A percentile compares a stretch with the other conserved stretches of the same genome.
Conservation (phyloP, 208 protist genomes). For the Leptomonas seymouri region DNA sequence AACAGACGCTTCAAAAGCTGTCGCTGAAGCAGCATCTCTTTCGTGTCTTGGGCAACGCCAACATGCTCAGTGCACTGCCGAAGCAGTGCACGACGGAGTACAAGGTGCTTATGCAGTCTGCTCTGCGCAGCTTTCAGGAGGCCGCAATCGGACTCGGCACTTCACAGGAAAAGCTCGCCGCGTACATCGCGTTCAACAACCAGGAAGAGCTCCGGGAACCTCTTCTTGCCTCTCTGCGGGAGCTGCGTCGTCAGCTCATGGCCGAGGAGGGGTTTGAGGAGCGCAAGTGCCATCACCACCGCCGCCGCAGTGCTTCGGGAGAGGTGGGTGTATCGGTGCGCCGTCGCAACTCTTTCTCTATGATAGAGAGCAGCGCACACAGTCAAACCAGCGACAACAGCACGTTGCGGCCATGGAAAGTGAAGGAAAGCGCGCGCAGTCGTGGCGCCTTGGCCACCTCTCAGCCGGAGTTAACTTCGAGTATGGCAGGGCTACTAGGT, state of each 20-base stretch:
- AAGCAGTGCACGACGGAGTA: conserved; percentile 20
- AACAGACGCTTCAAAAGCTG: conserved; percentile 38
- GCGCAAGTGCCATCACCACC: conserved; percentile 2
- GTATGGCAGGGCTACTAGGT: not conserved
- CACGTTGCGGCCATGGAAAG: conserved; percentile 7
- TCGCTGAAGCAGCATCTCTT: conserved; percentile 63
- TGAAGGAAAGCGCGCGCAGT: conserved; percentile 6
- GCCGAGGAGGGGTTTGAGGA: conserved; percentile 24
- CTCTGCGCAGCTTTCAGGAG: conserved; percentile 51
- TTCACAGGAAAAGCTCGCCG: conserved; percentile 61
- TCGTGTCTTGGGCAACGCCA: conserved; percentile 34
- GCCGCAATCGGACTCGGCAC: conserved; percentile 56
- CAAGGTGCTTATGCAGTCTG: conserved; percentile 36
- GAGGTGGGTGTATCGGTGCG: not conserved
- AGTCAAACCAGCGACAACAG: not conserved
- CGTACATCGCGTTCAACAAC: conserved; percentile 40
- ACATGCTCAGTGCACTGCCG: conserved; percentile 24
- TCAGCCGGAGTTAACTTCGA: not conserved
- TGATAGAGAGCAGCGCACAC: conserved; percentile 5
- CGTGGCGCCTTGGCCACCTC: conserved; percentile 2
- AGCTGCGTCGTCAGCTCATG: conserved; percentile 42
- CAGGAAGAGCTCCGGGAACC: conserved; percentile 47
- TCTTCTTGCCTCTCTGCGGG: conserved; percentile 34
- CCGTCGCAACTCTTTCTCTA: not conserved
- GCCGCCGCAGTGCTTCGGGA: not conserved